phyloP scores from a whole-genome alignment of 176 grass and related monocot species.

The Chloris gayana region DNA sequence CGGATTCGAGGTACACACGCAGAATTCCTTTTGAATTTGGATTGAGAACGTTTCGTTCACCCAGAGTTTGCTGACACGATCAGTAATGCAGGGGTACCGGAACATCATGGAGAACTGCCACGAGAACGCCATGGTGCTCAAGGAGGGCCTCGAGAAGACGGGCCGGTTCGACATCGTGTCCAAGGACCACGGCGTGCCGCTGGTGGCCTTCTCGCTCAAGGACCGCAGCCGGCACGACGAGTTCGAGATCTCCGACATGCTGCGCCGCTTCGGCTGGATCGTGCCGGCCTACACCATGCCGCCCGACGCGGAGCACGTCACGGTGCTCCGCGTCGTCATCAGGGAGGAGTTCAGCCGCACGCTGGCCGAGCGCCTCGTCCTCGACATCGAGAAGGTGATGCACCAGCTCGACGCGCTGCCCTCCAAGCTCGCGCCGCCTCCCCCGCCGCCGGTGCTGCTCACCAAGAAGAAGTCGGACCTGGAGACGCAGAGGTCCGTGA shows the following conservation, averaged over 20 bases:
- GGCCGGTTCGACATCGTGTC: slow-evolving; percentile 87
- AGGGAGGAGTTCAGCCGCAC: slow-evolving; percentile 98
- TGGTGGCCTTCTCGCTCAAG: slow-evolving; percentile 96
- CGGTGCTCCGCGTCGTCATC: slow-evolving; percentile 92
- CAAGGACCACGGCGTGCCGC: slow-evolving; percentile 91
- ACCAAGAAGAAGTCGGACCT: slow-evolving; percentile 48
- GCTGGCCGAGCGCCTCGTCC: slow-evolving; percentile 88
- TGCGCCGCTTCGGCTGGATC: slow-evolving; percentile 98
- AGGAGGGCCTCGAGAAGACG: slow-evolving; percentile 65
- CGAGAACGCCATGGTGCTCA: slow-evolving; percentile 96
- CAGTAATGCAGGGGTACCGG: slow-evolving; percentile 67
- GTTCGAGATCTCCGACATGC: slow-evolving; percentile 89
- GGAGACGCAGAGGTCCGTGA: slow-evolving; percentile 67
- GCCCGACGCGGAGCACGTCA: slow-evolving; percentile 84
- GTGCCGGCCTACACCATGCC: slow-evolving; percentile 98
- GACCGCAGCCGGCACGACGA: slow-evolving; percentile 81
- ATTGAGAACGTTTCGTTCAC: too few relatives aligned
- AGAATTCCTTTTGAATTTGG: background rate
- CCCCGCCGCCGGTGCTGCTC: background rate
- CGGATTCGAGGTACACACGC: slow-evolving; percentile 84
- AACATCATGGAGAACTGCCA: slow-evolving; percentile 99
- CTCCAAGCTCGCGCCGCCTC: slow-evolving; percentile 48
- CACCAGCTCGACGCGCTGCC: slow-evolving; percentile 80
- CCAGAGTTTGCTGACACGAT: background rate
- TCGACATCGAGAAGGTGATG: slow-evolving; percentile 84